phyloP scores from a whole-genome alignment of 2,329 filamentous ascomycete species.

The Beauveria rudraprayagi region DNA sequence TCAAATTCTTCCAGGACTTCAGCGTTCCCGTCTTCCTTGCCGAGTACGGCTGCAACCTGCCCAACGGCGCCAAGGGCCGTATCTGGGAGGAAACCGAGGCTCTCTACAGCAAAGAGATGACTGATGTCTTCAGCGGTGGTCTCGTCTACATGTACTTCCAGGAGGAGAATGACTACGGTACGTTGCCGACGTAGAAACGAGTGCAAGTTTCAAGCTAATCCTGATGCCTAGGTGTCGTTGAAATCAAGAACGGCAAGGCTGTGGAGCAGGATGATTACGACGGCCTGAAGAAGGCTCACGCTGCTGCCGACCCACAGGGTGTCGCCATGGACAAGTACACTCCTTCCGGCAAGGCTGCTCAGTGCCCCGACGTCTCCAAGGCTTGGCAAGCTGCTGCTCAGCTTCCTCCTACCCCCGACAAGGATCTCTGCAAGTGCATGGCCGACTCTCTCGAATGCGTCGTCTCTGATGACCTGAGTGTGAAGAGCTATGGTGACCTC shows the following conservation, averaged over 20 bases:
- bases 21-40: slow-evolving; percentile 96
- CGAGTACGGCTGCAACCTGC: slow-evolving; percentile 90
- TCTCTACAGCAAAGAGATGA: slow-evolving; percentile 77
- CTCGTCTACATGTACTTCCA: slow-evolving; percentile 99
- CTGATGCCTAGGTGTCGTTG: slow-evolving; percentile 53
- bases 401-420: slow-evolving; percentile 78
- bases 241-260: slow-evolving; percentile 41
- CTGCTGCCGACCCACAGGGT: slow-evolving; percentile 56
- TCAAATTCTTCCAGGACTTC: slow-evolving; percentile 80
- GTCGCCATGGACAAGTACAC: slow-evolving; percentile 61
- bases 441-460: slow-evolving; percentile 63
- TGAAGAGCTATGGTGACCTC: slow-evolving; percentile 54
- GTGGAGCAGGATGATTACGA: slow-evolving; percentile 66
- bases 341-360: slow-evolving; percentile 60
- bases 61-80: slow-evolving; percentile 53
- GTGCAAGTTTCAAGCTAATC: not conserved
- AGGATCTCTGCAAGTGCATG: slow-evolving; percentile 80
- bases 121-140: slow-evolving; percentile 80
- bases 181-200: slow-evolving; percentile 20
- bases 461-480: slow-evolving; percentile 48
- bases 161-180: slow-evolving; percentile 81
- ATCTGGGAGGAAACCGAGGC: slow-evolving; percentile 77
- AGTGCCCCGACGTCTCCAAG: slow-evolving; percentile 59
- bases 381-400: slow-evolving; percentile 54
- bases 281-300: slow-evolving; percentile 62